phyloP scores from a whole-genome alignment of 164 flowering plant species.

The Aristolochia fimbriata region DNA sequence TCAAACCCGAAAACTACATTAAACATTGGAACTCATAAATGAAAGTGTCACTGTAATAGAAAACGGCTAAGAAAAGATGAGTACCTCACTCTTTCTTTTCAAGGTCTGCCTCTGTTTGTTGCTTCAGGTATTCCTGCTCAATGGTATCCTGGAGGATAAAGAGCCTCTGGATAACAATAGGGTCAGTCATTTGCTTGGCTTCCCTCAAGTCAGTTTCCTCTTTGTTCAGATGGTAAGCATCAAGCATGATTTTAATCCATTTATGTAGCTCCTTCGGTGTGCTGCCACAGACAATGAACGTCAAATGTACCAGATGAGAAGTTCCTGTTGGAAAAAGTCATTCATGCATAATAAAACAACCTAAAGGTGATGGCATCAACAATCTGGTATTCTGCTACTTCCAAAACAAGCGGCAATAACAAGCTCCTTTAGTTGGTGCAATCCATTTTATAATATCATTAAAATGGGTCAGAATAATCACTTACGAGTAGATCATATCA shows the following conservation, averaged over 20 bases:
- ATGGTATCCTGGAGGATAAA: constrained; percentile 75
- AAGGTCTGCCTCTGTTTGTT: constrained; percentile 12
- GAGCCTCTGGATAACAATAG: constrained; percentile 78
- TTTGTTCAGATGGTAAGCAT: constrained; percentile 67
- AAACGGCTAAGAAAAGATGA: background rate
- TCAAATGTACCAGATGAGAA: background rate
- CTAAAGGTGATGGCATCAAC: background rate
- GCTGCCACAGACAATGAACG: constrained; percentile 24
- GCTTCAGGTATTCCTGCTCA: constrained; percentile 66
- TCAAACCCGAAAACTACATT: background rate
- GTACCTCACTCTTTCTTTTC: constrained; percentile 15
- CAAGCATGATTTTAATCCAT: constrained; percentile 89
- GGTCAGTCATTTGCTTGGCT: constrained; percentile 63
- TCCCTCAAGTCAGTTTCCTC: constrained; percentile 86
- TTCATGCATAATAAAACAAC: background rate
- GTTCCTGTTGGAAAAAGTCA: background rate
- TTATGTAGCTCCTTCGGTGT: constrained; percentile 87
- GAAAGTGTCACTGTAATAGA: background rate
- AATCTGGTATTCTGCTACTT: no score
- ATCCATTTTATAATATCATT: no score
- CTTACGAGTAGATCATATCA: constrained; percentile 67
- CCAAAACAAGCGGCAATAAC: no score
- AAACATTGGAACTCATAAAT: background rate
- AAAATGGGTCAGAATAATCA: background rate
- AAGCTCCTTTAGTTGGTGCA: no score